Base-by-base conservation (phyloP, 257 asterid species). In the Solanum pimpinellifolium region DNA sequence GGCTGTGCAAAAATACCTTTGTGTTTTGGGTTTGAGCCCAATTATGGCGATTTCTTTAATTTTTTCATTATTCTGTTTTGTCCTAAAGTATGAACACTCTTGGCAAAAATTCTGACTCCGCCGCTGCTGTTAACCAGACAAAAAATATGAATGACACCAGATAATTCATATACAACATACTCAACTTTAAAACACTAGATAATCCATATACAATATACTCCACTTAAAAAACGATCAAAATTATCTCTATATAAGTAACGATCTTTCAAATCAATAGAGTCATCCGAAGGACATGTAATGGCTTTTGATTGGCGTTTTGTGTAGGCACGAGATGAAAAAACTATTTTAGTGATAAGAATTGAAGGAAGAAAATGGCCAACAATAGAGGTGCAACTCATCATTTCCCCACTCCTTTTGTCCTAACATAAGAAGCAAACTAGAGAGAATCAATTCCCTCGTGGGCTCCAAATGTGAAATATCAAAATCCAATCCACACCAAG, bases 231-330 rank as follows among this genome's bases (percentile, higher is more conserved):
- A 52, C 2, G 20, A 0, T 52, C 2, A 3, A 52, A 2, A 49
- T 15, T 9, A 16, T 37, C 7, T 46, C 5, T 11, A 0, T 46
- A 11, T 11, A 0, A 0, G 0, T 11, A 0, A 46, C 52, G 0
- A 16, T 1, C 62, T 52, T 18, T 0, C 65, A 56, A 56, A 56
- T 20, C 2, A 20, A 56, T 1, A 0, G 25, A 56, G 65, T 18
- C n/a, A 18, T 52, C n/a, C 65, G 11, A 56, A 56, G n/a, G 11
- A 56, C n/a, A 52, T 18, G 62, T 52, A 56, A 56, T 56, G 65
- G 11, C 65, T 56, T 56, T 56, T 56, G 0, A 56, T 56, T 56
- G 65, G 65, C 11, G 65, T 52, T 52, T 52, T 18, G 62, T 52
- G 62, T 52, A 20, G 65, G 65, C 25, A 3, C 31, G 7, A 62